Conservation (phyloP, 345 rosid species). For the Bruguiera gymnorhiza region DNA sequence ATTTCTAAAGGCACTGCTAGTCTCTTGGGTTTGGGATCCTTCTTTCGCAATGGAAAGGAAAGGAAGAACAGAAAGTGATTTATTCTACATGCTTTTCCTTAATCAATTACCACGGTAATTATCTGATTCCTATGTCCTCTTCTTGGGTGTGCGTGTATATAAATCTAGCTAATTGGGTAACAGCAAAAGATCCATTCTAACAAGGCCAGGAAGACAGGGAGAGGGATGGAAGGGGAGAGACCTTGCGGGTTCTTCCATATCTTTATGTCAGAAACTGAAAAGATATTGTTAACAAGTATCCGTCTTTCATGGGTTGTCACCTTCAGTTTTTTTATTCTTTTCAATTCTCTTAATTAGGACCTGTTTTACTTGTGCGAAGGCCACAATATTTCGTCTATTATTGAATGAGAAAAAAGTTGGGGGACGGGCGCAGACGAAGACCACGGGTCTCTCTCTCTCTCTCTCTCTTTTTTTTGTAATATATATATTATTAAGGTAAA, state of each 20-base stretch:
- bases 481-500: not conserved
- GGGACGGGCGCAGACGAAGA: no score
- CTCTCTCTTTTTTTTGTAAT: not conserved
- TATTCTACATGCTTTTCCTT: not conserved
- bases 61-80: constrained; percentile 45
- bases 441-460: not conserved
- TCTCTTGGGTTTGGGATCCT: constrained; percentile 58
- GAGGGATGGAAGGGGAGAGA: not conserved
- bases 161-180: no score
- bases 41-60: constrained; percentile 51
- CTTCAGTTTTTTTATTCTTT: constrained; percentile 4
- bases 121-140: not conserved
- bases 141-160: not conserved
- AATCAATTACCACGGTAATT: not conserved
- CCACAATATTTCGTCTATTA: not conserved
- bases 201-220: not conserved
- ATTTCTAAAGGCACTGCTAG: constrained; percentile 44
- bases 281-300: constrained; percentile 31
- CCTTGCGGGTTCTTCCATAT: not conserved
- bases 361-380: constrained; percentile 2
- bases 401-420: no score
- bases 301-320: constrained; percentile 33
- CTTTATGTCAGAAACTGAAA: constrained; percentile 20
- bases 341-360: not conserved
- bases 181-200: not conserved